Conservation (phyloP, 2,329 filamentous ascomycete genomes). For the Fusarium continuum region DNA sequence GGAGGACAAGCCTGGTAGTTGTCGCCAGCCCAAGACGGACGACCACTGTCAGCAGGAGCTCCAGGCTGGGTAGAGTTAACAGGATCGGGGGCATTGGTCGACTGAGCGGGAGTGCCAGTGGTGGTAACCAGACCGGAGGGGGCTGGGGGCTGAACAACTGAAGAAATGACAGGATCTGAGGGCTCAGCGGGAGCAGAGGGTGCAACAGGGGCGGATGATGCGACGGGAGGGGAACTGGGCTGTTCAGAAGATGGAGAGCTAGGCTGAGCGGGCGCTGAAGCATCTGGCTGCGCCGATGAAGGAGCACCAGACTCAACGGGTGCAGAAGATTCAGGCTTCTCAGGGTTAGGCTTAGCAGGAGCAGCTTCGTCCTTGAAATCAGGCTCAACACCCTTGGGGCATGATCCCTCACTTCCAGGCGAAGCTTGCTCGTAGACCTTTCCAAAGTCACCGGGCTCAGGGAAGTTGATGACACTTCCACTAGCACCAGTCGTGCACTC, state of each 20-base stretch:
- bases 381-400: slow-evolving; percentile 29
- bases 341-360: slow-evolving; percentile 2
- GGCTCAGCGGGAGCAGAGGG: background rate
- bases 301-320: background rate
- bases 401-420: slow-evolving; percentile 23
- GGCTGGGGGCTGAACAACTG: background rate
- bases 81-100: background rate
- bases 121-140: background rate
- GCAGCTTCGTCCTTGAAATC: slow-evolving; percentile 30
- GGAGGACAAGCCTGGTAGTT: slow-evolving; percentile 25
- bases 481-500: slow-evolving; percentile 36
- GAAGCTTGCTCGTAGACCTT: slow-evolving; percentile 31
- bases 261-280: background rate
- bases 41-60: background rate
- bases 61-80: background rate
- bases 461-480: slow-evolving; percentile 37
- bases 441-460: slow-evolving; percentile 38
- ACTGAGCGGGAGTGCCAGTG: background rate
- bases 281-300: background rate
- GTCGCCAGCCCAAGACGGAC: slow-evolving; percentile 24
- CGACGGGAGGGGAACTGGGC: background rate
- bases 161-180: too few species aligned
- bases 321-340: background rate
- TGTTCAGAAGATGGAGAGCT: background rate
- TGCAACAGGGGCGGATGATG: background rate